Conservation (phyloP, 495 filamentous ascomycete species). For the Penicillium robsamsonii region DNA sequence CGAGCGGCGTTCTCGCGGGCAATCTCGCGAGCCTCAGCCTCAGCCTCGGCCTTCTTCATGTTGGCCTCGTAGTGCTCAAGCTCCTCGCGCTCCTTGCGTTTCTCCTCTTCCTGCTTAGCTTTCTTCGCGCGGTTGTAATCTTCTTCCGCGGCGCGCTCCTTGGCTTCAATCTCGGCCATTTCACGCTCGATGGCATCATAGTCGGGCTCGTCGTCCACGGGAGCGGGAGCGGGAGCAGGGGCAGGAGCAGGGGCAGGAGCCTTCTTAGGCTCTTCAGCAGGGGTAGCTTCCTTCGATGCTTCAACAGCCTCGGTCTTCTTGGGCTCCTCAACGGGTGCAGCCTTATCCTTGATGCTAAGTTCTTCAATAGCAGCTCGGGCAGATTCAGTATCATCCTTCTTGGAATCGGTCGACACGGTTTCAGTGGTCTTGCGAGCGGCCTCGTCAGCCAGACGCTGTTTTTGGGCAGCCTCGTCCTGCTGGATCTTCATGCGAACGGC, state of each 20-base stretch:
- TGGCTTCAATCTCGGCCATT: constrained; percentile 54
- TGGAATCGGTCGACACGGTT: constrained; percentile 40
- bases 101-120: constrained; percentile 59
- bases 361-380: constrained; percentile 35
- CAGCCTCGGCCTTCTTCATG: constrained; percentile 56
- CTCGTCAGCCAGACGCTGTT: constrained; percentile 51
- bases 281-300: constrained; percentile 10
- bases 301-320: constrained; percentile 25
- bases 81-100: constrained; percentile 57
- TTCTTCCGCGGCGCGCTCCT: constrained; percentile 58
- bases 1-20: constrained; percentile 44
- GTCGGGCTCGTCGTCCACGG: constrained; percentile 50
- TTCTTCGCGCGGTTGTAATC: constrained; percentile 60
- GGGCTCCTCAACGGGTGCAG: constrained; percentile 34
- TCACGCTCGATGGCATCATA: constrained; percentile 53
- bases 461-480: constrained; percentile 52
- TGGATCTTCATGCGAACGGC: constrained; percentile 62
- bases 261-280: constrained; percentile 46
- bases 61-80: constrained; percentile 48
- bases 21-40: constrained; percentile 57
- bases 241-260: constrained; percentile 34
- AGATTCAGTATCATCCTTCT: constrained; percentile 40
- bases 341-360: constrained; percentile 42
- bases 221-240: constrained; percentile 27
- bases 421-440: constrained; percentile 49